phyloP scores from a whole-genome alignment of 495 filamentous ascomycete species.

The Talaromyces borbonicus region DNA sequence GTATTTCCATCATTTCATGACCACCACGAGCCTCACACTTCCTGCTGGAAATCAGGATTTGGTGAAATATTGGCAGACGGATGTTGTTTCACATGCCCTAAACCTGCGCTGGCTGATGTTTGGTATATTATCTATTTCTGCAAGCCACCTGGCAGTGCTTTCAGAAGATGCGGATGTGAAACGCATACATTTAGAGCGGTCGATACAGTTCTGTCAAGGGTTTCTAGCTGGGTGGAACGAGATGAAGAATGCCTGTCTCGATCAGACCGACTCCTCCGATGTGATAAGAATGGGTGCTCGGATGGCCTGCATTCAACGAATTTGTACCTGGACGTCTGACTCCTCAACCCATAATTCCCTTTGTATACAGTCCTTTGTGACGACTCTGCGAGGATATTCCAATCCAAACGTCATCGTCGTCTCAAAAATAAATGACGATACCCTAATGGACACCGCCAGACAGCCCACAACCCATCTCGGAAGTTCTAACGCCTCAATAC shows the following conservation, averaged over 20 bases:
- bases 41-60: conserved; percentile 11
- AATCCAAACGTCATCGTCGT: not conserved
- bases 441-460: not conserved
- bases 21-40: conserved; percentile 22
- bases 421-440: not conserved
- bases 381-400: conserved; percentile 3
- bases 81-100: conserved; percentile 18
- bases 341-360: not conserved
- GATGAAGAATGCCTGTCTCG: conserved; percentile 1
- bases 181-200: not conserved
- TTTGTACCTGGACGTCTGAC: conserved; percentile 10
- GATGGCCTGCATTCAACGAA: conserved; percentile 12
- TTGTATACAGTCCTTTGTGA: not conserved
- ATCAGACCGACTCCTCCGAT: not conserved
- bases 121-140: conserved; percentile 23
- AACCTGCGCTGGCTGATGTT: conserved; percentile 17
- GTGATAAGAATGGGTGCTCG: conserved; percentile 8
- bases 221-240: not conserved
- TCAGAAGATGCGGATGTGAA: conserved; percentile 7
- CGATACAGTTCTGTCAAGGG: not conserved
- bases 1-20: conserved; percentile 30
- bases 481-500: conserved; percentile 1
- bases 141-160: conserved; percentile 15
- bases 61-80: conserved; percentile 16
- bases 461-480: not conserved